Percentiles rank a stretch among this genome's conserved stretches.
These are phyloP conservation scores for Dendrocalamus latiflorus DNA, from an alignment of 202 grass and related monocot species.

Conservation along the genomic window DNA sequence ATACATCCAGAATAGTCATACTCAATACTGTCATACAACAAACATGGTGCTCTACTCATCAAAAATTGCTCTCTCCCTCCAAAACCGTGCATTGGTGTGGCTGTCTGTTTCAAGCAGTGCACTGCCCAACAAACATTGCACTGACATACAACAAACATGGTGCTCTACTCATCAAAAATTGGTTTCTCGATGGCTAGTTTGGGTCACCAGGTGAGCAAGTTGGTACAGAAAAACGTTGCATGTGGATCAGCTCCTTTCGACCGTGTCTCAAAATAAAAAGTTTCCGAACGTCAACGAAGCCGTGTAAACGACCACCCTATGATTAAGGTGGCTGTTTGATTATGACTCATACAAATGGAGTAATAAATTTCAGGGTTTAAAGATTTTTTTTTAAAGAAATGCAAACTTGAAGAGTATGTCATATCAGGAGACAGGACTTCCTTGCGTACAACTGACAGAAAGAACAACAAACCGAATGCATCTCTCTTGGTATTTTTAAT, in stretches of 20 bases:
- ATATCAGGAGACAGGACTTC: no score
- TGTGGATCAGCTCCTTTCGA: no score
- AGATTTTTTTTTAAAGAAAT: background rate
- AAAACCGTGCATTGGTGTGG: background rate
- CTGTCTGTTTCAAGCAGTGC: background rate
- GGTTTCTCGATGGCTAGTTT: no score
- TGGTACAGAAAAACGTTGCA: no score
- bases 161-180: no score
- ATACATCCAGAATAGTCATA: conserved; percentile 3
- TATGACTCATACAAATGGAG: background rate
- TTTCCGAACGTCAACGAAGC: no score
- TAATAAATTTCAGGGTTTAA: background rate
- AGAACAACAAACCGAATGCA: conserved; percentile 13
- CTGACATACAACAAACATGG: no score
- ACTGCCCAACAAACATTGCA: no score
- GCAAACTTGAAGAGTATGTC: background rate
- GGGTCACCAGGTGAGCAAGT: no score
- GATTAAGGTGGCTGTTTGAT: background rate
- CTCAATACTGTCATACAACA: background rate
- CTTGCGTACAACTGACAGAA: background rate
- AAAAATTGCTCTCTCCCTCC: background rate
- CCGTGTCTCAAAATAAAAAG: no score
- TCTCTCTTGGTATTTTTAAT: conserved; percentile 12
- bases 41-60: background rate
- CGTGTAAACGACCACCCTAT: no score